Base-by-base conservation (phyloP, 306 rosid species). In the Heteromeles arbutifolia region DNA sequence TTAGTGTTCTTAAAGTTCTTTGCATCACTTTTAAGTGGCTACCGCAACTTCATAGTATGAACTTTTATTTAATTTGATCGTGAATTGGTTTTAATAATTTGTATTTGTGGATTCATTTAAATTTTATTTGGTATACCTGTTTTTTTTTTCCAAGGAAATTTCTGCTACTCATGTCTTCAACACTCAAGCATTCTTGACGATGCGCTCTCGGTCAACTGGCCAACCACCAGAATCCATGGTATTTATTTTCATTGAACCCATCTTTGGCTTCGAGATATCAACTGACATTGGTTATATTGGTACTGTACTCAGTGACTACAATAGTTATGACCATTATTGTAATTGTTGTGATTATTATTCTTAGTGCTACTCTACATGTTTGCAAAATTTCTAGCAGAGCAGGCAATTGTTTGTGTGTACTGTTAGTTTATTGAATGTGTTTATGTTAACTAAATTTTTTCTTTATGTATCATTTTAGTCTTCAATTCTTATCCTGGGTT, bases 191-290 rank as follows among this genome's bases (percentile, higher is more conserved):
- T 95, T 92, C 83, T 80, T 95, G 83, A 90, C 91, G 83, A 89
- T 87, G 89, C 96, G 96, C 24, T 86, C 96, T 82, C 96, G 99
- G 72, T 84, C 91, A 80, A 92, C 96, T 77, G 90, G 88, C 80
- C 97, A 86, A 82, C 96, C 99, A 48, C 70, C 88, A 56, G 99
- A 92, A 67, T 91, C 98, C 81, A 90, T 96, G 99, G 99, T 96
- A 84, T 54, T 37, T 77, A 29, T 24, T 31, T 76, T 29, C 67
- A 76, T 80, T 50, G n/a, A 67, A 70, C 76, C 64, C 76, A 63
- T 71, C 73, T 6, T 64, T 73, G 39, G 74, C 71, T 77, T 88
- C 71, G 65, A 41, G 52, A 77, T 76, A 76, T 50, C 66, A 72
- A 67, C 75, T 25, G 19, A 64, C 62, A 28, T 52, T 69, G 15